Evolutionary conservation across 352 stramenopile genomes (phyloP).

Genomic region (Pythium grandisporangium): DNA sequence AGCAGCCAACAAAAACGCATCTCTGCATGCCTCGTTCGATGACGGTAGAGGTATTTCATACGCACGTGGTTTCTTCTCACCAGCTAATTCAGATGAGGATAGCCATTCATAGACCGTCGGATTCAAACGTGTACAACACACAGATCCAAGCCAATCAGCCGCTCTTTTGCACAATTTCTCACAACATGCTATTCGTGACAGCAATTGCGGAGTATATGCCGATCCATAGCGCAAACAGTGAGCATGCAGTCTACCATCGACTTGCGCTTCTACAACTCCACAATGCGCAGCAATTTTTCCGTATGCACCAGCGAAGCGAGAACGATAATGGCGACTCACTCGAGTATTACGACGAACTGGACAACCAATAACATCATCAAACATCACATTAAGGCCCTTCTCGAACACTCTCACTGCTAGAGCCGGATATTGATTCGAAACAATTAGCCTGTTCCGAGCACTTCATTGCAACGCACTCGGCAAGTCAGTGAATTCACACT

Average conservation of each 20-base stretch:
- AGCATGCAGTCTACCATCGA: slow-evolving; percentile 9
- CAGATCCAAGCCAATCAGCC: background rate
- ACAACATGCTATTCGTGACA: slow-evolving; percentile 5
- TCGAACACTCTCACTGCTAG: slow-evolving; percentile 5
- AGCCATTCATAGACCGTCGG: background rate
- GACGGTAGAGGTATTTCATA: background rate
- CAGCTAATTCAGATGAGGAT: background rate
- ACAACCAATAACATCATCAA: background rate
- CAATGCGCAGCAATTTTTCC: slow-evolving; percentile 5
- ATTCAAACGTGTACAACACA: background rate
- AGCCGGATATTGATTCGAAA: slow-evolving; percentile 7
- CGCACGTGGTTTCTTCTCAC: background rate
- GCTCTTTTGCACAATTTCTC: background rate
- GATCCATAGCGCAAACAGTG: slow-evolving; percentile 10
- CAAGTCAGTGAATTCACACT: slow-evolving; percentile 2
- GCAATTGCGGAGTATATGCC: background rate
- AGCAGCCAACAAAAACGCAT: no score
- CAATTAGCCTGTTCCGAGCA: background rate
- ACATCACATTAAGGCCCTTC: background rate
- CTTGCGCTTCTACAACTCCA: slow-evolving; percentile 10
- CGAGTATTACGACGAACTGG: background rate
- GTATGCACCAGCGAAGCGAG: slow-evolving; percentile 1
- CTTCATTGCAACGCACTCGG: background rate
- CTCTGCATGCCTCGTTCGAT: no score
- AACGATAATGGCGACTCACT: slow-evolving; percentile 1